Conservation (phyloP, 1,139 yeast species). For the Suhomyces kunorum region DNA sequence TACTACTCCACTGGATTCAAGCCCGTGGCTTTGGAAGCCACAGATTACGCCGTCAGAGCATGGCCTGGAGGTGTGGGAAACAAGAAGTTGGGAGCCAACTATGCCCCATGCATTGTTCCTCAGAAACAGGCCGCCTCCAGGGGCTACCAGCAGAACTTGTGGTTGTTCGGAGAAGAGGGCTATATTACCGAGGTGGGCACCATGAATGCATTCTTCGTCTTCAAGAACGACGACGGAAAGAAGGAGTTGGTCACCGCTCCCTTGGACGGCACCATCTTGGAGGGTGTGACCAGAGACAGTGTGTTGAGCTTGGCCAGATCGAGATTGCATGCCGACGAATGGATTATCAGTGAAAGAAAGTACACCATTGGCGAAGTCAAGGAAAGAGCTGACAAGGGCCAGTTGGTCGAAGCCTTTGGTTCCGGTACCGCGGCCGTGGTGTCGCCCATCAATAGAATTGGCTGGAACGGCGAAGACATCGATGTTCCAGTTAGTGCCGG, state of each 20-base stretch:
- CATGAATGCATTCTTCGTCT: slow-evolving; percentile 43
- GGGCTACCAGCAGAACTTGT: slow-evolving; percentile 45
- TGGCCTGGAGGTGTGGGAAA: slow-evolving; percentile 51
- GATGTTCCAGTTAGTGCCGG: slow-evolving; percentile 78
- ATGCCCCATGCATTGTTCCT: slow-evolving; percentile 44
- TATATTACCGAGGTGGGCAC: slow-evolving; percentile 50
- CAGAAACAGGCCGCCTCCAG: slow-evolving; percentile 35
- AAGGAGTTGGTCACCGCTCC: slow-evolving; percentile 46
- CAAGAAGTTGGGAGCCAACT: slow-evolving; percentile 48
- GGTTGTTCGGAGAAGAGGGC: slow-evolving; percentile 44
- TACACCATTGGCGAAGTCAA: slow-evolving; percentile 78
- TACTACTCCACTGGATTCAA: slow-evolving; percentile 35
- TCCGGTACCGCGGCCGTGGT: slow-evolving; percentile 98
- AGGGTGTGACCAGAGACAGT: slow-evolving; percentile 47
- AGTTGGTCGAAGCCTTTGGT: slow-evolving; percentile 92
- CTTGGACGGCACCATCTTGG: slow-evolving; percentile 43
- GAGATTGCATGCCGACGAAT: slow-evolving; percentile 29
- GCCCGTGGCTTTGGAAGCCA: slow-evolving; percentile 39
- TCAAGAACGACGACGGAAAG: slow-evolving; percentile 34
- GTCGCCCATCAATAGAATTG: slow-evolving; percentile 86
- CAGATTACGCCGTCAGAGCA: slow-evolving; percentile 40
- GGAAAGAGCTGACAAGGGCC: slow-evolving; percentile 75
- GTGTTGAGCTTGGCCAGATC: slow-evolving; percentile 35
- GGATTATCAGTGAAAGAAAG: slow-evolving; percentile 71
- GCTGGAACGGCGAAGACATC: slow-evolving; percentile 72